Evolutionary conservation across 441 rosid genomes (phyloP).

Genomic region (Adansonia rubrostipa): DNA sequence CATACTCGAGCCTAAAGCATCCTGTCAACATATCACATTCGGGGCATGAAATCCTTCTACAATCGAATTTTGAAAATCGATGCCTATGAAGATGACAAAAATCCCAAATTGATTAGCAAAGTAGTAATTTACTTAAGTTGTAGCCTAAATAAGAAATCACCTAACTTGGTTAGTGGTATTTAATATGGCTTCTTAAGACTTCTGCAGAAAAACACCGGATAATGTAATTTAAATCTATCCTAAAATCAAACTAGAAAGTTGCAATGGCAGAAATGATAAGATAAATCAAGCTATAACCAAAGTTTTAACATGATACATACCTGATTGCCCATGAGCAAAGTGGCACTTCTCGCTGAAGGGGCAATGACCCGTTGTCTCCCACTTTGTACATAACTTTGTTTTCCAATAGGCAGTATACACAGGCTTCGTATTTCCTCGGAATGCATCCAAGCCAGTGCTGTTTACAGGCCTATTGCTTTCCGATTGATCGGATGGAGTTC

Average conservation of each 20-base stretch:
- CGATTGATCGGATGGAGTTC: constrained; percentile 41
- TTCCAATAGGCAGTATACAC: constrained; percentile 82
- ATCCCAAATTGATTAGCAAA: not conserved
- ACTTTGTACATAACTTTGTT: constrained; percentile 85
- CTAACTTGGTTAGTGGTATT: not conserved
- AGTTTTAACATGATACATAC: constrained; percentile 42
- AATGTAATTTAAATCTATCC: not conserved
- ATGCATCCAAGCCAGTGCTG: constrained; percentile 28
- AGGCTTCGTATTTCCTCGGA: constrained; percentile 47
- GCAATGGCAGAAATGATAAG: constrained; percentile 7
- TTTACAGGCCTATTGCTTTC: constrained; percentile 55
- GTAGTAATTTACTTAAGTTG: not conserved
- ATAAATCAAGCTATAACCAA: not conserved
- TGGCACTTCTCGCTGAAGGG: constrained; percentile 89
- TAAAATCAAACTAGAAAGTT: constrained; percentile 9
- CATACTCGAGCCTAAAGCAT: too few relatives aligned
- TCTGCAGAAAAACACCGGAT: not conserved
- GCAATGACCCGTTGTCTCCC: constrained; percentile 78
- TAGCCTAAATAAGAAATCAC: not conserved
- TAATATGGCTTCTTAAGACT: not conserved
- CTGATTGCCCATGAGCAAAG: constrained; percentile 94
- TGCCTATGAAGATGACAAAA: too few relatives aligned
- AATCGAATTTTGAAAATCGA: too few relatives aligned
- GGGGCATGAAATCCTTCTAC: too few relatives aligned
- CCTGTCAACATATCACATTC: too few relatives aligned